These are phyloP conservation scores for Lepiota subincarnata DNA, from an alignment of 768 basidiomycete genomes.

Conservation along the genomic window DNA sequence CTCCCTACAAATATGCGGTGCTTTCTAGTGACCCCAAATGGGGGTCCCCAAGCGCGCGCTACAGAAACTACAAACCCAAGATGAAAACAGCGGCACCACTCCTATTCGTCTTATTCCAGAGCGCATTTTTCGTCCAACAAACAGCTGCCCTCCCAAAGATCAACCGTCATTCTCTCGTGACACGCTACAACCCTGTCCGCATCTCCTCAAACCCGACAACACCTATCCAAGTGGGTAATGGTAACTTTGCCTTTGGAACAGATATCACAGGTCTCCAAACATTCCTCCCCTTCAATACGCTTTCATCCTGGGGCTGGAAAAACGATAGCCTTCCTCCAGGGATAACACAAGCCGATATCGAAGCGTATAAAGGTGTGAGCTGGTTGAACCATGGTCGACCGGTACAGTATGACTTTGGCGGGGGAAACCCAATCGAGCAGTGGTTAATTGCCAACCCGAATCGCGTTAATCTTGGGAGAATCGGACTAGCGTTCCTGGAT, in stretches of 20 bases:
- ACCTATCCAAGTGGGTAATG: slow-evolving; percentile 59
- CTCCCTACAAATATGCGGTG: too few species aligned
- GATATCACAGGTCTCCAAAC: slow-evolving; percentile 59
- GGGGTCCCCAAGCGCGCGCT: too few species aligned
- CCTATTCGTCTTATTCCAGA: too few species aligned
- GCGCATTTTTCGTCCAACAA: too few species aligned
- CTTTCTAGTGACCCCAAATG: too few species aligned
- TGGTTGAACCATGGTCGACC: slow-evolving; percentile 48
- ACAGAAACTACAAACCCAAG: too few species aligned
- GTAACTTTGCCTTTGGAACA: slow-evolving; percentile 57
- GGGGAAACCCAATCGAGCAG: slow-evolving; percentile 38
- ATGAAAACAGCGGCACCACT: too few species aligned
- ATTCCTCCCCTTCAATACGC: slow-evolving; percentile 48
- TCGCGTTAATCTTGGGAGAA: slow-evolving; percentile 48
- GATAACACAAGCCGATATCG: slow-evolving; percentile 37
- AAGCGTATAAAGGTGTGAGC: slow-evolving; percentile 43
- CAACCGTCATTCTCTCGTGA: slow-evolving; percentile 41
- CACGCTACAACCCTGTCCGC: slow-evolving; percentile 46
- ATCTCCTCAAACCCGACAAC: slow-evolving; percentile 42
- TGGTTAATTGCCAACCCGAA: slow-evolving; percentile 60
- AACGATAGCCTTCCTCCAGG: slow-evolving; percentile 49
- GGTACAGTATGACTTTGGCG: slow-evolving; percentile 50
- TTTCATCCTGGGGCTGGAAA: slow-evolving; percentile 62
- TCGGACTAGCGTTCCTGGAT: slow-evolving; percentile 44
- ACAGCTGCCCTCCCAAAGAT: slow-evolving; percentile 20